Evolutionary conservation across 129 eudicot species (phyloP).

Genomic region (Flaveria bidentis): DNA sequence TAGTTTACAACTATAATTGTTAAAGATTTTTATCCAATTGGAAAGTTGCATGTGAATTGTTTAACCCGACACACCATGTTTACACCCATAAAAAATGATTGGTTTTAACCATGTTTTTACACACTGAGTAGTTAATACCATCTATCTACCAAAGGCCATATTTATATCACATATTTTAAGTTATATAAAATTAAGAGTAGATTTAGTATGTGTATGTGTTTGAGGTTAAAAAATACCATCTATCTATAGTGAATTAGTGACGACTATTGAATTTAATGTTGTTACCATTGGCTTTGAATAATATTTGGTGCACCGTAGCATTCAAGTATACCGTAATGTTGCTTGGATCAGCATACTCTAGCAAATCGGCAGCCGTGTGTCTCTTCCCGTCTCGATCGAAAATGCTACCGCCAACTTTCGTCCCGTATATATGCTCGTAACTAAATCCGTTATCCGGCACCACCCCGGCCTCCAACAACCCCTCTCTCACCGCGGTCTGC

Average conservation of each 20-base stretch:
- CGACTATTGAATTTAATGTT: not conserved
- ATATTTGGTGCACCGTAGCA: constrained; percentile 65
- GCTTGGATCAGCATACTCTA: constrained; percentile 67
- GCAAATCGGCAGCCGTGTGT: constrained; percentile 83
- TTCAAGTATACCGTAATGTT: constrained; percentile 54
- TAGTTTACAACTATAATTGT: not conserved
- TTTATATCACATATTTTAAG: too few species aligned
- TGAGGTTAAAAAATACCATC: too few species aligned
- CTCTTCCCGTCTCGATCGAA: constrained; percentile 66
- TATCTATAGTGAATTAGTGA: not conserved
- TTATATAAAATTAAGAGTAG: too few species aligned
- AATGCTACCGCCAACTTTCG: constrained; percentile 78
- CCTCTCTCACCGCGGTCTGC: constrained; percentile 80
- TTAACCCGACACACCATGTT: not conserved
- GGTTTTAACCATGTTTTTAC: not conserved
- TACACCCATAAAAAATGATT: not conserved
- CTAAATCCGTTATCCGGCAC: constrained; percentile 64
- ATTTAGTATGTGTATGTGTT: too few species aligned
- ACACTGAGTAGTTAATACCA: not conserved
- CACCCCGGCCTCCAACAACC: constrained; percentile 70
- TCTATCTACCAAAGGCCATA: too few species aligned
- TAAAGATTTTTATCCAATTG: not conserved
- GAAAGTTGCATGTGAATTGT: too few species aligned
- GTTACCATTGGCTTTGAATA: constrained; percentile 52
- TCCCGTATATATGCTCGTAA: constrained; percentile 63